Evolutionary conservation across 129 eudicot genomes (phyloP).

Genomic region (Calendula officinalis): DNA sequence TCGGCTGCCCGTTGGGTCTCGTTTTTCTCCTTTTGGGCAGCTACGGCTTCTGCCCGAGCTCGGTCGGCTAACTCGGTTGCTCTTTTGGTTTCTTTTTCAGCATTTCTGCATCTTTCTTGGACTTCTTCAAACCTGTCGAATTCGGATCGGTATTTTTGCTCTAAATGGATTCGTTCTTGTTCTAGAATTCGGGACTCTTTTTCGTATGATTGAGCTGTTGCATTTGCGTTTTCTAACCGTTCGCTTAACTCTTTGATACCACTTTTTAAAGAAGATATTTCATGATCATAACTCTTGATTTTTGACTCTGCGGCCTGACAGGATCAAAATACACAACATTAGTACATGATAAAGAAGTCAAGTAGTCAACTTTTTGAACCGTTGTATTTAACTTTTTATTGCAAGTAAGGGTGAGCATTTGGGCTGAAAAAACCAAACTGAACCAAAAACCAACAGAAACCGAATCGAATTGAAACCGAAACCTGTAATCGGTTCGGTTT

Average conservation of each 20-base stretch:
- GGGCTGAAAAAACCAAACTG: background rate
- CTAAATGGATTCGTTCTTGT: slow-evolving; percentile 70
- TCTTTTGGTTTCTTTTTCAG: slow-evolving; percentile 89
- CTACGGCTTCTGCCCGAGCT: slow-evolving; percentile 82
- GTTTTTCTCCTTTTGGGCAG: slow-evolving; percentile 73
- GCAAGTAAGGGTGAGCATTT: no score
- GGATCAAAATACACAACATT: slow-evolving; percentile 9
- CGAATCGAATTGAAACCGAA: no score
- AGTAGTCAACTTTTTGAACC: background rate
- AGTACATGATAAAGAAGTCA: slow-evolving; percentile 11
- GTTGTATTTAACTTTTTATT: slow-evolving; percentile 3
- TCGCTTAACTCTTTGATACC: slow-evolving; percentile 59
- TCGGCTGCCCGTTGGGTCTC: slow-evolving; percentile 58
- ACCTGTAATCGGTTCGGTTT: no score
- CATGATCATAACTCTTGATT: slow-evolving; percentile 61
- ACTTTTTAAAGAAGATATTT: slow-evolving; percentile 55
- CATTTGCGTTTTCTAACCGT: slow-evolving; percentile 58
- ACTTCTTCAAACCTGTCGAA: slow-evolving; percentile 78
- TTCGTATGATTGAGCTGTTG: slow-evolving; percentile 73
- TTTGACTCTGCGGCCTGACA: slow-evolving; percentile 94
- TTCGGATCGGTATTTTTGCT: slow-evolving; percentile 76
- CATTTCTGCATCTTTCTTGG: slow-evolving; percentile 71
- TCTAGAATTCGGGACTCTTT: slow-evolving; percentile 64
- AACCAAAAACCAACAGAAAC: background rate
- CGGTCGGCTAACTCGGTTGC: slow-evolving; percentile 82